Evolutionary conservation across 2,329 filamentous ascomycete genomes (phyloP).

Genomic region (Nemania sp.): DNA sequence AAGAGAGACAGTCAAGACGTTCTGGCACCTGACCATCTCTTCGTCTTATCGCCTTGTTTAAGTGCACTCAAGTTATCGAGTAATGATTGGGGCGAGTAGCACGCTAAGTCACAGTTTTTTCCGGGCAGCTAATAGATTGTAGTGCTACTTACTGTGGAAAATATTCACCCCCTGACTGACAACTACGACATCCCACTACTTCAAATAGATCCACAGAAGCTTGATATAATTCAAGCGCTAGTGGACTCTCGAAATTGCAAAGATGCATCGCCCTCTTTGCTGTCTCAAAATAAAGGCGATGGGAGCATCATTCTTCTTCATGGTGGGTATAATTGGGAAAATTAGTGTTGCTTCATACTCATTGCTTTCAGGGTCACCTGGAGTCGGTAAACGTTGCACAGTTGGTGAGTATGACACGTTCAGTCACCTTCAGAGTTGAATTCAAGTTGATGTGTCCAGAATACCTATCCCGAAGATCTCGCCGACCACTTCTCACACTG

Average conservation of each 20-base stretch:
- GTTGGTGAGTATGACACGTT: constrained; percentile 2
- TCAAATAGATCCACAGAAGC: neutral
- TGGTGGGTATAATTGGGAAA: neutral
- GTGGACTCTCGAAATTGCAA: neutral
- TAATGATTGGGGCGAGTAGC: constrained; percentile 13
- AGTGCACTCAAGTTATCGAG: constrained; percentile 11
- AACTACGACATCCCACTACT: neutral
- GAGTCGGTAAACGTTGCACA: constrained; percentile 17
- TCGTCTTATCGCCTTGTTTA: constrained; percentile 14
- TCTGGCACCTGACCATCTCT: constrained; percentile 10
- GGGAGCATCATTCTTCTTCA: constrained; percentile 10
- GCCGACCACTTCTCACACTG: constrained; percentile 8
- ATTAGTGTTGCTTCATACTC: neutral
- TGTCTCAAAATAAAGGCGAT: neutral
- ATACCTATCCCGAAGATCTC: neutral
- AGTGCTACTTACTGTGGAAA: constrained; percentile 18
- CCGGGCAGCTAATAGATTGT: neutral
- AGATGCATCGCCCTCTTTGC: neutral
- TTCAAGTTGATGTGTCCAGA: neutral
- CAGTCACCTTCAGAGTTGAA: neutral
- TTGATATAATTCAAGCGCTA: neutral
- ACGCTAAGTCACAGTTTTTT: neutral
- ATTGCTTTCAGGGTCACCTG: constrained; percentile 9
- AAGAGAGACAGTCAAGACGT: neutral
- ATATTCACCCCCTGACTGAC: constrained; percentile 5